phyloP scores from a whole-genome alignment of 148 eudicot genomes.

The Fagopyrum homotropicum region DNA sequence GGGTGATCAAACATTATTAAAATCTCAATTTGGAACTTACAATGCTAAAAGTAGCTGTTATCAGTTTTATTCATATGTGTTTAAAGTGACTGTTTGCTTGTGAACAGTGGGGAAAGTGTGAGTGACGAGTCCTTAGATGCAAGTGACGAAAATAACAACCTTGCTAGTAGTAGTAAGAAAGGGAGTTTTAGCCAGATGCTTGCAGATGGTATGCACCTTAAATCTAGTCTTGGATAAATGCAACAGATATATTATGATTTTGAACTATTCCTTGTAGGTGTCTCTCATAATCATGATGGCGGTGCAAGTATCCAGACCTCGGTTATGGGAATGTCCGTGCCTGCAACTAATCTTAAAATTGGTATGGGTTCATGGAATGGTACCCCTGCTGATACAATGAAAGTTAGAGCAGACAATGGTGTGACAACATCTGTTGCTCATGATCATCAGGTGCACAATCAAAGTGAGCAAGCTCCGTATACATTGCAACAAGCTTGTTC shows the following conservation, averaged over 20 bases:
- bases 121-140: conserved; percentile 83
- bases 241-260: not conserved
- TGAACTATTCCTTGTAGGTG: conserved; percentile 32
- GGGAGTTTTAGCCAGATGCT: conserved; percentile 93
- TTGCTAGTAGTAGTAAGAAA: conserved; percentile 47
- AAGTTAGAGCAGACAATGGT: conserved; percentile 43
- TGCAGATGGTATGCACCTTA: conserved; percentile 59
- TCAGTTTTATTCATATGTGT: not conserved
- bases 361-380: conserved; percentile 95
- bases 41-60: not conserved
- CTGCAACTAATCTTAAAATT: conserved; percentile 71
- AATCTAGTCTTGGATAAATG: conserved; percentile 9
- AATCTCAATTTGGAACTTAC: not conserved
- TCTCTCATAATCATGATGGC: conserved; percentile 41
- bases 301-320: conserved; percentile 34
- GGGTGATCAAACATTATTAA: not conserved
- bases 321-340: conserved; percentile 58
- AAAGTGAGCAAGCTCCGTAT: not conserved
- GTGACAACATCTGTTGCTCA: conserved; percentile 41
- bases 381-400: conserved; percentile 52
- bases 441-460: conserved; percentile 44
- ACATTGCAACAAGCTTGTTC: too few species aligned
- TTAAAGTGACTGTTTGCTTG: not conserved
- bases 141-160: conserved; percentile 80
- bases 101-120: conserved; percentile 80